A percentile compares a stretch with the other conserved stretches of the same genome.
phyloP scores from a whole-genome alignment of 306 rosid species.

The Cicer chorassanicum region DNA sequence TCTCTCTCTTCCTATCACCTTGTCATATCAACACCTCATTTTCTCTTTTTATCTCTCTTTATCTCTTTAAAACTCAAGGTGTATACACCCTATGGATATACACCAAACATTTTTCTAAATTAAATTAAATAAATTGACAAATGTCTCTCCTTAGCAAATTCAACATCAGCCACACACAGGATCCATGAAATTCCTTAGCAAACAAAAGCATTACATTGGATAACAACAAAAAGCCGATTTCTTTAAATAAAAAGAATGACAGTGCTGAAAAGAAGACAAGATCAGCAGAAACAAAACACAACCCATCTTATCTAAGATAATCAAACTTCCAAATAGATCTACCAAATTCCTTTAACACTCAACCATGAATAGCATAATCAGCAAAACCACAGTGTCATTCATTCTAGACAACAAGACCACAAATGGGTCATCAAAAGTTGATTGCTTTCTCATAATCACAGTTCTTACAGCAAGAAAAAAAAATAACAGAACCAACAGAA shows the following conservation, averaged over 20 bases:
- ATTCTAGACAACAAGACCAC: slow-evolving; percentile 13
- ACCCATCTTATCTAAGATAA: slow-evolving; percentile 1
- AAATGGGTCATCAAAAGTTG: slow-evolving; percentile 29
- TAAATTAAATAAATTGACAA: too few relatives aligned
- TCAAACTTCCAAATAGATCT: slow-evolving; percentile 4
- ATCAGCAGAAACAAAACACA: slow-evolving; percentile 31
- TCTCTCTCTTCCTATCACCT: too few relatives aligned
- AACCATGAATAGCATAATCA: slow-evolving; percentile 2
- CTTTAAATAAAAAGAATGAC: slow-evolving; percentile 5
- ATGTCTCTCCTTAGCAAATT: background rate
- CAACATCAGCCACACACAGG: background rate
- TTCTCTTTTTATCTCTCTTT: too few relatives aligned
- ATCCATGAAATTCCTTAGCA: slow-evolving; percentile 16
- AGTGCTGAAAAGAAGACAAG: slow-evolving; percentile 14
- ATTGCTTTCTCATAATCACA: slow-evolving; percentile 23
- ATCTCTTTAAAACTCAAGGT: too few relatives aligned
- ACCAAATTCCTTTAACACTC: slow-evolving; percentile 13
- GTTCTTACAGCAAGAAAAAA: background rate
- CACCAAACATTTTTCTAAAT: too few relatives aligned
- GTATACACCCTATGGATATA: too few relatives aligned
- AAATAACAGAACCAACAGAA: background rate
- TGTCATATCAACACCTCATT: too few relatives aligned
- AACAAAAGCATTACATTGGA: slow-evolving; percentile 13
- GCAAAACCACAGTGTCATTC: too few relatives aligned
- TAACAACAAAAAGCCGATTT: background rate